Percentiles rank a stretch among this genome's conserved stretches.
Conservation (phyloP, 1,284 basidiomycete species). For the Vanrija humicola region DNA sequence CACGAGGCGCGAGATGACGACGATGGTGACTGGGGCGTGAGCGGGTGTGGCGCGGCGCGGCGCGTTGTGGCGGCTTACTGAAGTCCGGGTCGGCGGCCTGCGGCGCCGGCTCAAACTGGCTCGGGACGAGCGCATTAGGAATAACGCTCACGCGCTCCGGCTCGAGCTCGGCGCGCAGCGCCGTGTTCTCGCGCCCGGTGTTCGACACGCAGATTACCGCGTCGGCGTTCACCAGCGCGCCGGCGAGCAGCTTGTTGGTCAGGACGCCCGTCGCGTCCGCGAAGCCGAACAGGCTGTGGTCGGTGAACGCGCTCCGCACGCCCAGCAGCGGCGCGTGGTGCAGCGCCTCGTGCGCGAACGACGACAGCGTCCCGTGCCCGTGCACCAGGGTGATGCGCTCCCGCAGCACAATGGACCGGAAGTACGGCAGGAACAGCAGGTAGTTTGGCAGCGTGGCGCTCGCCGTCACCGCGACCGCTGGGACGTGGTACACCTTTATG, state of each 20-base stretch:
- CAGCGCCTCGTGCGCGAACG: slow-evolving; percentile 87
- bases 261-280: slow-evolving; percentile 93
- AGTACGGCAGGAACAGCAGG: slow-evolving; percentile 83
- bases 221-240: slow-evolving; percentile 82
- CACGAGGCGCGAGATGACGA: slow-evolving; percentile 89
- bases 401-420: slow-evolving; percentile 80
- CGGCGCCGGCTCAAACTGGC: slow-evolving; percentile 71
- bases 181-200: slow-evolving; percentile 93
- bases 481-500: slow-evolving; percentile 93
- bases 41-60: background rate
- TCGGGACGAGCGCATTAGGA: slow-evolving; percentile 87
- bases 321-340: slow-evolving; percentile 80
- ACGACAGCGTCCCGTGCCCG: slow-evolving; percentile 84
- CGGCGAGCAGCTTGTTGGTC: slow-evolving; percentile 91
- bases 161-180: slow-evolving; percentile 75
- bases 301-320: slow-evolving; percentile 78
- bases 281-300: slow-evolving; percentile 94
- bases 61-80: slow-evolving; percentile 53
- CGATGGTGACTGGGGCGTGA: slow-evolving; percentile 75
- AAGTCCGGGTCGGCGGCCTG: slow-evolving; percentile 54
- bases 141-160: slow-evolving; percentile 77
- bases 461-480: slow-evolving; percentile 79
- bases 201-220: slow-evolving; percentile 96
- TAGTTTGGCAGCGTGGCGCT: slow-evolving; percentile 92
- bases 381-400: slow-evolving; percentile 87